Evolutionary conservation across 2,329 filamentous ascomycete species (phyloP), one percentile per base, ranked within the genome.

Genomic region (Colletotrichum tamarilloi): DNA sequence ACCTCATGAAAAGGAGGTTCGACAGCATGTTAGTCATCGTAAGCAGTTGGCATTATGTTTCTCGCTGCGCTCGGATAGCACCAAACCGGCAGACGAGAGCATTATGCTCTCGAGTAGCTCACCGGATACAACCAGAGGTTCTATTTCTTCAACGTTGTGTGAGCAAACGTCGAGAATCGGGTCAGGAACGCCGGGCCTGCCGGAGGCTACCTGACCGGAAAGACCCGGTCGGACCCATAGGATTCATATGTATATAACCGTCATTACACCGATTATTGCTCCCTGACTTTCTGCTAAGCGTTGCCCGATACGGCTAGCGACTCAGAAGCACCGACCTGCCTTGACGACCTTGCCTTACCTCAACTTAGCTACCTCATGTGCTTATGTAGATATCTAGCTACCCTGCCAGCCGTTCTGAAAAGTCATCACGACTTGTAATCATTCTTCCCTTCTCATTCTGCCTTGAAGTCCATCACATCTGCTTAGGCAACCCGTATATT

Each of bases 371-470:
- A 53, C 49, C 28, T 46, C 60, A 28, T 63, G 46, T 35, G 38
- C 38, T 42, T 42, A 42, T 42, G 53, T 28, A 56, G 53, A 28
- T 56, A 56, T 56, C 22, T 56, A 26, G 16, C 12, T 56, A 56
- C 22, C 42, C 42, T 49, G 42, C 42, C 42, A 53, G n/a, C 52
- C 49, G 11, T 46, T 22, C 4, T 56, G n/a, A 65, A 65, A 65
- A 65, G 62, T 57, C 62, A 57, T 65, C 52, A 22, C 38, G 5
- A 56, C 24, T 56, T 56, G 30, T 30, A 28, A 63, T 26, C 46
- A 16, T 42, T 30, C 4, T 22, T 8, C 19, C 42, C 16, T 49
- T 49, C 12, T 24, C 30, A 55, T 55, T 49, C n/a, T 22, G 28
- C 19, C 26, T 32, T 26, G 5, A 49, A 24, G 19, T 12, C 24